Percentiles rank a stretch among this genome's conserved stretches.
These are phyloP conservation scores for Quercus alba DNA, from an alignment of 306 rosid species.

Conservation along the genomic window DNA sequence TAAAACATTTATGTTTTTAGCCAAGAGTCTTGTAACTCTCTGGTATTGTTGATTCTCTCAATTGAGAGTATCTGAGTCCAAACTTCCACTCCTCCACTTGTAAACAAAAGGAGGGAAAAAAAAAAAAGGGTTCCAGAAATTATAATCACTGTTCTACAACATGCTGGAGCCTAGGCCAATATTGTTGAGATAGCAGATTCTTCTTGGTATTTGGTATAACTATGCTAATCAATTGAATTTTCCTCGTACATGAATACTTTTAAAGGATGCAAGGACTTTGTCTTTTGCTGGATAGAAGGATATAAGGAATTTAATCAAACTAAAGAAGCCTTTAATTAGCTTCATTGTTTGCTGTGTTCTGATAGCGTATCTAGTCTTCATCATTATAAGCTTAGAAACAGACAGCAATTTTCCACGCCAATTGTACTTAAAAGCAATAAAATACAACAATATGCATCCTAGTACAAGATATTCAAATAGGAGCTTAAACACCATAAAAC, in stretches of 20 bases:
- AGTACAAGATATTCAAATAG: not conserved
- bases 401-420: slow-evolving; percentile 27
- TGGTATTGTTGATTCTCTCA: too few relatives aligned
- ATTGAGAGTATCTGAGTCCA: too few relatives aligned
- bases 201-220: not conserved
- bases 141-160: not conserved
- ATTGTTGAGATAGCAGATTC: not conserved
- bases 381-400: slow-evolving; percentile 39
- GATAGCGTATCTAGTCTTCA: slow-evolving; percentile 29
- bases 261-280: not conserved
- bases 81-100: too few relatives aligned
- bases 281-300: not conserved
- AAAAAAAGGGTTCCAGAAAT: not conserved
- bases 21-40: too few relatives aligned
- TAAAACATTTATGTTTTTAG: too few relatives aligned
- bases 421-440: slow-evolving; percentile 34
- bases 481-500: not conserved
- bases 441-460: not conserved
- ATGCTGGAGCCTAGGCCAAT: not conserved
- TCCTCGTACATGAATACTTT: not conserved
- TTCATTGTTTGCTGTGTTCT: slow-evolving; percentile 46
- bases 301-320: not conserved
- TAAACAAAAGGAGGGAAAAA: too few relatives aligned
- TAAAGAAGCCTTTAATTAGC: slow-evolving; percentile 22
- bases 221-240: not conserved